Evolutionary conservation across 805 yeast species (phyloP), one percentile per base, ranked within the genome.

Genomic region (Candida parachauliodes): DNA sequence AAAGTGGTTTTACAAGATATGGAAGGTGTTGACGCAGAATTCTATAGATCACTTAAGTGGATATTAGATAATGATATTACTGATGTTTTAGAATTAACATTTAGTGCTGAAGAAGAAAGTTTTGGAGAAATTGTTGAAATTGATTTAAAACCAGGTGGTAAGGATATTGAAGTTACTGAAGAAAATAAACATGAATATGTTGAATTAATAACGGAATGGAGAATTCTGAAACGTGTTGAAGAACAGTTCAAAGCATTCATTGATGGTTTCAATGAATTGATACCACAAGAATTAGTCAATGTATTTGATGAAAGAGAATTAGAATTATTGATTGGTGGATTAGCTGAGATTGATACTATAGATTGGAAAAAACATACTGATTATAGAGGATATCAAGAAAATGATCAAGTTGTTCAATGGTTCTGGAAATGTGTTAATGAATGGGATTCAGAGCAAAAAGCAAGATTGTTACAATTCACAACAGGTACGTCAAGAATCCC

Each of bases 361-460:
- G 99, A 93, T 70, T 93, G 99, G 99, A 93, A 88, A 68, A 89
- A 88, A 60, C 97, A 93, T 62, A 93, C 99, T 15, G 99, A 93
- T 63, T 93, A 93, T 68, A 80, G 98, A 68, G 98, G 98, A 4
- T 93, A 91, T 65, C 91, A 88, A 59, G 98, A 93, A 65, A 79
- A 79, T 47, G 98, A 93, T 65, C 95, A 88, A 66, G 96, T 88
- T 35, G 81, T 93, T 50, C 95, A 91, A 69, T 93, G 98, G 98
- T 93, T 93, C 77, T 93, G 98, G 98, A 81, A 79, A 62, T 84
- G 94, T 65, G 81, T 93, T 50, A 72, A 81, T 36, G 86, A 82
- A 57, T 89, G 97, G 97, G 98, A 93, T 59, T 77, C 88, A 39
- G 98, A 93, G 62, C 97, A 91, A 62, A 84, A 88, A 62, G 96